Percentiles rank a stretch among this genome's conserved stretches.
Evolutionary conservation across 1,139 yeast species (phyloP).

Genomic region (Magnusiomyces clavatus): DNA sequence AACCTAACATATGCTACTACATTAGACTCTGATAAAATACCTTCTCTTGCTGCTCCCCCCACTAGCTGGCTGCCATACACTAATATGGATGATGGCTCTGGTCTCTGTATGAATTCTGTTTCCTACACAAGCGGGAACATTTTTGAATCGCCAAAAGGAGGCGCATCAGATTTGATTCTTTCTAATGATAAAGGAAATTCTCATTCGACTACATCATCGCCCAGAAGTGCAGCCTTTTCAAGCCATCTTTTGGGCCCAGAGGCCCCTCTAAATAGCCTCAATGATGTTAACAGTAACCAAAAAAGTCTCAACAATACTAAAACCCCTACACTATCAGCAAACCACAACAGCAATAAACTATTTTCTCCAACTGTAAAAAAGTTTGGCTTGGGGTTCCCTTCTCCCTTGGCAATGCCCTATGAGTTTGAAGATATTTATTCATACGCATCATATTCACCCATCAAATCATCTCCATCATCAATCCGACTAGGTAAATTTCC

Average conservation of each 20-base stretch:
- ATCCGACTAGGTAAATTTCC: neutral
- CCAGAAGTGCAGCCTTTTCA: too few species aligned
- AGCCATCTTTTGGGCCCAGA: neutral
- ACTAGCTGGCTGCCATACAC: slow-evolving; percentile 11
- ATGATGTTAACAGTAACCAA: too few species aligned
- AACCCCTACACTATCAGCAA: too few species aligned
- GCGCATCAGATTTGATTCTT: too few species aligned
- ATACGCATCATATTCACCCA: slow-evolving; percentile 6
- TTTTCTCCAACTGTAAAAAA: slow-evolving; percentile 1
- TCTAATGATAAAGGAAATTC: too few species aligned
- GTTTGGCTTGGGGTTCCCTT: neutral
- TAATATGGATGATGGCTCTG: slow-evolving; percentile 7
- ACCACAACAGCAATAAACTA: neutral
- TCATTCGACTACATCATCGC: too few species aligned
- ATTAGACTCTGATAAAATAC: slow-evolving; percentile 7
- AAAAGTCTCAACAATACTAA: too few species aligned
- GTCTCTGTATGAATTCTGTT: slow-evolving; percentile 7
- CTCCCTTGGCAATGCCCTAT: neutral
- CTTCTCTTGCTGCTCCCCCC: slow-evolving; percentile 11
- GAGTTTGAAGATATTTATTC: slow-evolving; percentile 7
- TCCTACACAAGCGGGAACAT: too few species aligned
- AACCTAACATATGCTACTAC: neutral
- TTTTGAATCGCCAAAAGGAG: too few species aligned
- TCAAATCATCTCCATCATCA: slow-evolving; percentile 7
- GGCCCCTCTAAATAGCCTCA: neutral